These are phyloP conservation scores for Agastache rugosa DNA, from an alignment of 257 asterid species.

Conservation along the genomic window DNA sequence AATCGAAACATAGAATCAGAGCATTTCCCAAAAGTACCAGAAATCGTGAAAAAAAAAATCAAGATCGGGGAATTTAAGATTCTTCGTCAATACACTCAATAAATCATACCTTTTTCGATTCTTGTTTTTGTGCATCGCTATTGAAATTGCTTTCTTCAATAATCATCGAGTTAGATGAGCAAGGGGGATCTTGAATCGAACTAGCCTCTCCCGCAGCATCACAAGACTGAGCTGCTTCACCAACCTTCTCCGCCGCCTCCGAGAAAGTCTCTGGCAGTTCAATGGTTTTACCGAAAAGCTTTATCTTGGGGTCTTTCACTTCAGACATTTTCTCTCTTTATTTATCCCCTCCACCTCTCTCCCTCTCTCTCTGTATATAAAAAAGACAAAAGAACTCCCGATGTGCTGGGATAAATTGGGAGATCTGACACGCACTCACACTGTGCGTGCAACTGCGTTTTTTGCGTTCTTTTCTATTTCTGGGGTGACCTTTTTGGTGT, in stretches of 20 bases:
- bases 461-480: neutral
- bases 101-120: constrained; percentile 50
- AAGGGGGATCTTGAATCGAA: constrained; percentile 43
- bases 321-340: constrained; percentile 51
- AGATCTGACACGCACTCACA: constrained; percentile 61
- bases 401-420: constrained; percentile 38
- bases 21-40: constrained; percentile 6
- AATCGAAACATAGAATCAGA: constrained; percentile 21
- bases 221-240: constrained; percentile 35
- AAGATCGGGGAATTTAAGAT: constrained; percentile 37
- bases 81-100: neutral
- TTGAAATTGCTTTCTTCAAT: constrained; percentile 44
- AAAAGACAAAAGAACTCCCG: constrained; percentile 26
- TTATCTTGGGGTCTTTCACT: constrained; percentile 71
- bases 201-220: constrained; percentile 45
- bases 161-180: constrained; percentile 45
- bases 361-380: neutral
- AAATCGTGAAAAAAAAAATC: constrained; percentile 32
- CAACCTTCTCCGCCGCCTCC: constrained; percentile 38
- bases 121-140: constrained; percentile 48
- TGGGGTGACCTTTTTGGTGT: constrained; percentile 32
- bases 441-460: constrained; percentile 33
- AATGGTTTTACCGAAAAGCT: constrained; percentile 85
- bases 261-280: constrained; percentile 55
- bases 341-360: constrained; percentile 28